A percentile compares a stretch with the other conserved stretches of the same genome.
Evolutionary conservation across 106 monocot species (phyloP).

Genomic region (Apostasia ramifera): DNA sequence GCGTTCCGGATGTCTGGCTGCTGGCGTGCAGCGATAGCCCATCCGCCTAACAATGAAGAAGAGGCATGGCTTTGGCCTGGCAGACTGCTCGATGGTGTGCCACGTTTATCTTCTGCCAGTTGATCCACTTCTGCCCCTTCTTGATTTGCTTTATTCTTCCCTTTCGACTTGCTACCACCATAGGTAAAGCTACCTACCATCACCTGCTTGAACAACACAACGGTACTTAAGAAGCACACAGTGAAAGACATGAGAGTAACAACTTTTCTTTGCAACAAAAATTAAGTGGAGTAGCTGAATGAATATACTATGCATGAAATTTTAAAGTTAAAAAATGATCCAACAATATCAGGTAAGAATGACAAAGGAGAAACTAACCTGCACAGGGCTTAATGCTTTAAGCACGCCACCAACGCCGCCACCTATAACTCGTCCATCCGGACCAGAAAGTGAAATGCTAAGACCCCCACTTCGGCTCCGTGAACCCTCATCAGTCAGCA

Average conservation of each 20-base stretch:
- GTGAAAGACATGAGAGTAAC: neutral
- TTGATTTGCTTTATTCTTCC: slow-evolving; percentile 15
- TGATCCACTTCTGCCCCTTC: slow-evolving; percentile 14
- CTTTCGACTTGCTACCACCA: slow-evolving; percentile 50
- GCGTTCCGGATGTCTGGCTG: slow-evolving; percentile 40
- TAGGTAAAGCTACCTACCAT: slow-evolving; percentile 75
- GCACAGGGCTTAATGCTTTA: slow-evolving; percentile 11
- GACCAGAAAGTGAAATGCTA: slow-evolving; percentile 15
- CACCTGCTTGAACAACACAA: slow-evolving; percentile 31
- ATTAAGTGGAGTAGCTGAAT: no score
- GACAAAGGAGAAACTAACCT: slow-evolving; percentile 24
- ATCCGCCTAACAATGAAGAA: slow-evolving; percentile 19
- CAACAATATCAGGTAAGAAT: no score
- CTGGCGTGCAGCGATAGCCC: slow-evolving; percentile 13
- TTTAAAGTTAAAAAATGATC: no score
- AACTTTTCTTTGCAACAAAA: no score
- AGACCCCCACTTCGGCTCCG: slow-evolving; percentile 29
- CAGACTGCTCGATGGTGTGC: neutral
- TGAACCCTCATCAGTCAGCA: slow-evolving; percentile 27
- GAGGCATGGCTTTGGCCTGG: slow-evolving; percentile 18
- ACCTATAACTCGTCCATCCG: slow-evolving; percentile 17
- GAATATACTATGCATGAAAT: no score
- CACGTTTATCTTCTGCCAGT: slow-evolving; percentile 6
- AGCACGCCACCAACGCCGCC: slow-evolving; percentile 15
- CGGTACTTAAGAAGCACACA: neutral